A percentile compares a stretch with the other conserved stretches of the same genome.
These are phyloP conservation scores for Apiospora aurea DNA, from an alignment of 2,329 filamentous ascomycete genomes.

Conservation along the genomic window DNA sequence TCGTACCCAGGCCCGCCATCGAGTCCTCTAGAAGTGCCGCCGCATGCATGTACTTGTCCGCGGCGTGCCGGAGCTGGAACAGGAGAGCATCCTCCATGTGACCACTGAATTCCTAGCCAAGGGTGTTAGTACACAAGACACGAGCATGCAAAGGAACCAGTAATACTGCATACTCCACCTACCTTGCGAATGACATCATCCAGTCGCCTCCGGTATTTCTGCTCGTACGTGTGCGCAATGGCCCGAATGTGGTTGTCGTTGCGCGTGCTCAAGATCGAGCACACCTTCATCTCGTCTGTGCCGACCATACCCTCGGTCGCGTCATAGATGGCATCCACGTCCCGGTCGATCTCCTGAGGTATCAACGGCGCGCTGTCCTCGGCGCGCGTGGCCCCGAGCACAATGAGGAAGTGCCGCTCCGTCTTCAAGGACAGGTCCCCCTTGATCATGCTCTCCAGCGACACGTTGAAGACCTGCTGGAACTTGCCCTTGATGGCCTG, in stretches of 20 bases:
- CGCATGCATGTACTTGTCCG: constrained; percentile 84
- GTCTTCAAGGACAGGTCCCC: constrained; percentile 87
- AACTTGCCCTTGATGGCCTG: constrained; percentile 85
- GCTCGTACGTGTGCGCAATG: constrained; percentile 76
- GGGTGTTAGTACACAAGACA: neutral
- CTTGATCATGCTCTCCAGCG: constrained; percentile 75
- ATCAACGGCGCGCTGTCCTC: constrained; percentile 81
- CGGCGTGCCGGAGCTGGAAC: constrained; percentile 77
- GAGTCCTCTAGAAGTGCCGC: constrained; percentile 82
- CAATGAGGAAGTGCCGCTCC: constrained; percentile 82
- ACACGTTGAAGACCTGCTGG: constrained; percentile 67
- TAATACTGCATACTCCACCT: constrained; percentile 36
- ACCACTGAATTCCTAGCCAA: constrained; percentile 78
- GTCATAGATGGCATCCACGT: constrained; percentile 78
- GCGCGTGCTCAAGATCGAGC: constrained; percentile 76
- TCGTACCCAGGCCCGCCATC: constrained; percentile 88
- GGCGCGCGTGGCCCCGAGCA: constrained; percentile 74
- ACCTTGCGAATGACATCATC: constrained; percentile 77
- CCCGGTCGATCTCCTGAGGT: constrained; percentile 75
- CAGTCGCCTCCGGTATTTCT: constrained; percentile 73
- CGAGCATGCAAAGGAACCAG: neutral
- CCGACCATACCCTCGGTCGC: constrained; percentile 77
- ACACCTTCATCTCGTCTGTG: constrained; percentile 79
- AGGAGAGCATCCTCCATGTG: constrained; percentile 90
- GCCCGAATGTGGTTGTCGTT: constrained; percentile 87